phyloP scores from a whole-genome alignment of 176 grass and related monocot genomes.

The Bromus sterilis region DNA sequence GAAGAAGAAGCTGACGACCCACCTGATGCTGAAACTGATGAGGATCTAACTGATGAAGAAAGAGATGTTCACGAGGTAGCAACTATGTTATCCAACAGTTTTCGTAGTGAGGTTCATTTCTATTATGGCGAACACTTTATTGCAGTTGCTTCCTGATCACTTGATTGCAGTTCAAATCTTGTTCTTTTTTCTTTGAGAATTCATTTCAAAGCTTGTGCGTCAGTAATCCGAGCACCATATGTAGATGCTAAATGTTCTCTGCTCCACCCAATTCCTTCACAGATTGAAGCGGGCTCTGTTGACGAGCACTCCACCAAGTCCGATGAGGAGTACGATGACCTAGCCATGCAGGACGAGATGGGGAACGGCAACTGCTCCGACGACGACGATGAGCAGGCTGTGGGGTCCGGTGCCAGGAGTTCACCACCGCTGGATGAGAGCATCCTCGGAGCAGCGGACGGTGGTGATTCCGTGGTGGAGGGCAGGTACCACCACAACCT shows the following conservation, averaged over 20 bases:
- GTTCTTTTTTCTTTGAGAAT: too few relatives aligned
- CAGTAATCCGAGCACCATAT: not conserved
- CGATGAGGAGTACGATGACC: constrained; percentile 83
- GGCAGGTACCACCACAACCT: constrained; percentile 33
- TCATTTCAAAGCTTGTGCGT: not conserved
- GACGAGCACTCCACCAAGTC: constrained; percentile 84
- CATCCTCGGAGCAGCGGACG: not conserved
- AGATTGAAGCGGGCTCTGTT: constrained; percentile 86
- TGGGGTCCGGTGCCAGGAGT: not conserved
- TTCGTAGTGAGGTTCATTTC: not conserved
- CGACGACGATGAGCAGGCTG: constrained; percentile 34
- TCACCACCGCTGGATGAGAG: not conserved
- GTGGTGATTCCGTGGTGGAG: not conserved
- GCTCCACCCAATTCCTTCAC: constrained; percentile 9
- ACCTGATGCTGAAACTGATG: constrained; percentile 59
- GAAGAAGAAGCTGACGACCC: constrained; percentile 74
- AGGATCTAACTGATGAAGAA: constrained; percentile 62
- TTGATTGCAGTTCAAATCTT: too few relatives aligned
- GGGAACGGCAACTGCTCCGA: constrained; percentile 39
- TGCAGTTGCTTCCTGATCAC: not conserved
- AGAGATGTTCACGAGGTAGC: constrained; percentile 51
- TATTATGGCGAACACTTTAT: not conserved
- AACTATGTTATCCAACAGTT: not conserved
- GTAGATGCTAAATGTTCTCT: not conserved
- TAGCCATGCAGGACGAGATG: constrained; percentile 65